Conservation (phyloP, 1,284 basidiomycete genomes). For the Pisolithus thermaeus region DNA sequence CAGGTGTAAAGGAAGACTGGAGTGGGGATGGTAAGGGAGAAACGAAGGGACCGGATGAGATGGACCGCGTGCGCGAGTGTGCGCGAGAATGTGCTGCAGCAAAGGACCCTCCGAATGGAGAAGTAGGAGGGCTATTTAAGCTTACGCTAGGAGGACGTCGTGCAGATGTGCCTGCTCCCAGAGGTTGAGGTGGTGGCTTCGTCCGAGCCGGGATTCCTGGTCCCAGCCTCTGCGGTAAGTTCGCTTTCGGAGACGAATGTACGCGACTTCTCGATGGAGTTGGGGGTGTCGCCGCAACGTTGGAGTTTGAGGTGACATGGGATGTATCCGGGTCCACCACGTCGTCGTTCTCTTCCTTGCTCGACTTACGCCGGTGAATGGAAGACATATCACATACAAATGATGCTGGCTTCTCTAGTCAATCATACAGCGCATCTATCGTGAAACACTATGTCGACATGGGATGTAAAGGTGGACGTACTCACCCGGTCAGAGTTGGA, state of each 20-base stretch:
- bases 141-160: conserved; percentile 27
- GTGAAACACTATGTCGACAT: neutral
- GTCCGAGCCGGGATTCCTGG: conserved; percentile 20
- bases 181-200: conserved; percentile 22
- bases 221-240: conserved; percentile 11
- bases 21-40: conserved; percentile 25
- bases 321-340: neutral
- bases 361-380: conserved; percentile 33
- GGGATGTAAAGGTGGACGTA: neutral
- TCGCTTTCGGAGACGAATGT: conserved; percentile 32
- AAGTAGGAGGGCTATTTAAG: conserved; percentile 29
- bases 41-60: conserved; percentile 49
- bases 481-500: too few species aligned
- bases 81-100: conserved; percentile 27
- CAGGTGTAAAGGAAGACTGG: conserved; percentile 13
- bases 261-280: conserved; percentile 31
- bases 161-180: conserved; percentile 34
- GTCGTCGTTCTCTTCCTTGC: conserved; percentile 22
- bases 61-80: conserved; percentile 48
- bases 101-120: conserved; percentile 49
- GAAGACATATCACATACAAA: neutral
- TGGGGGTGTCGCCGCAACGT: conserved; percentile 10
- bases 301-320: conserved; percentile 3
- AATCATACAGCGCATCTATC: neutral
- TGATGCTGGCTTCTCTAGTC: neutral